Conservation (phyloP, 257 asterid genomes). For the Petunia secreta region DNA sequence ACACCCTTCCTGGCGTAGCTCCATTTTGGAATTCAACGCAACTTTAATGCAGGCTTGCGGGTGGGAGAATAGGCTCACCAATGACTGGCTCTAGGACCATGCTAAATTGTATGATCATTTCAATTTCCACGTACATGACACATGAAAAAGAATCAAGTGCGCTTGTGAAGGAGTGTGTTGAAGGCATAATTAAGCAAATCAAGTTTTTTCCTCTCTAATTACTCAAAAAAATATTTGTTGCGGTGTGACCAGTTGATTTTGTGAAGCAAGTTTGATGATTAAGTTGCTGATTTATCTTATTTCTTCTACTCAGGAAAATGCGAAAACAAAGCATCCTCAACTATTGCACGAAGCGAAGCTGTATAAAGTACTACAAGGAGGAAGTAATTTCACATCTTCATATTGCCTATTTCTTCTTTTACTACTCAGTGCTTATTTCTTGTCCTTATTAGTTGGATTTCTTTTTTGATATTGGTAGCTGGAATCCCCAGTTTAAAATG, state of each 20-base stretch:
- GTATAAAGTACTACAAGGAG: slow-evolving; percentile 69
- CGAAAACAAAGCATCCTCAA: slow-evolving; percentile 68
- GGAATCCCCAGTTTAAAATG: slow-evolving; percentile 67
- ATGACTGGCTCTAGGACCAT: not conserved
- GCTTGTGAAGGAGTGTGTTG: not conserved
- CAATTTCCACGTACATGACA: not conserved
- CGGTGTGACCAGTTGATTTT: not conserved
- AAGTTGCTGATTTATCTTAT: slow-evolving; percentile 10
- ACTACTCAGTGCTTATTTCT: not conserved
- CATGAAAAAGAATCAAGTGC: not conserved
- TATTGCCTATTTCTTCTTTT: slow-evolving; percentile 26
- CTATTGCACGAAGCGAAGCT: slow-evolving; percentile 67
- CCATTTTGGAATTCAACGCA: not conserved
- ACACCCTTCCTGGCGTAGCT: not conserved
- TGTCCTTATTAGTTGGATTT: slow-evolving; percentile 16
- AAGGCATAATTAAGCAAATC: not conserved
- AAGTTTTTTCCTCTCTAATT: not conserved
- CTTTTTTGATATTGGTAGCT: slow-evolving; percentile 41
- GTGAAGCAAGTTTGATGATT: not conserved
- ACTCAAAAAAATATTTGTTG: too few species aligned
- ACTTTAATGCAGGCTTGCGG: not conserved
- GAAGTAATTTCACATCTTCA: slow-evolving; percentile 50
- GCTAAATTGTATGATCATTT: not conserved
- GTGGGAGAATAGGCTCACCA: not conserved
- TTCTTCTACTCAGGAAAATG: slow-evolving; percentile 54